Evolutionary conservation across 108 stramenopile species (phyloP).

Genomic region (Poteriospumella lacustris): DNA sequence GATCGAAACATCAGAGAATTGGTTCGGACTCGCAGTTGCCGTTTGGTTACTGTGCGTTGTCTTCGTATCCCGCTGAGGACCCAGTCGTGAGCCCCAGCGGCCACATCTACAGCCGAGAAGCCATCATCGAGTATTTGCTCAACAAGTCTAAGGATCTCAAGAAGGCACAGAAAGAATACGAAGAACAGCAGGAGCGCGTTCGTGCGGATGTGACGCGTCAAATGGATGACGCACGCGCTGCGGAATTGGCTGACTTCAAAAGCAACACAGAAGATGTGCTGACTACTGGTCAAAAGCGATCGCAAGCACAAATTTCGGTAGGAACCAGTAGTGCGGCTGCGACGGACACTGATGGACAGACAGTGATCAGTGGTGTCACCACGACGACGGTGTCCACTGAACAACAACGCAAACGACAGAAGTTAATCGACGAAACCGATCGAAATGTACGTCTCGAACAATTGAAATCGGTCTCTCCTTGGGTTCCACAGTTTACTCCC

Average conservation of each 20-base stretch:
- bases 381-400: too few species aligned
- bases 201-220: background rate
- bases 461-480: slow-evolving; percentile 32
- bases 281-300: too few species aligned
- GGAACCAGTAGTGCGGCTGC: too few species aligned
- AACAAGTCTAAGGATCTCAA: slow-evolving; percentile 30
- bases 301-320: too few species aligned
- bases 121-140: slow-evolving; percentile 27
- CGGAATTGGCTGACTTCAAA: background rate
- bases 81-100: slow-evolving; percentile 35
- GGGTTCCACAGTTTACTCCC: slow-evolving; percentile 73
- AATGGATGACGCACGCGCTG: background rate
- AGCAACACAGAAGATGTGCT: too few species aligned
- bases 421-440: slow-evolving; percentile 21
- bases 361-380: too few species aligned
- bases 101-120: slow-evolving; percentile 33
- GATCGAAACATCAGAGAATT: background rate
- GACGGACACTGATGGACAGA: too few species aligned
- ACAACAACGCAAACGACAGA: too few species aligned
- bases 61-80: slow-evolving; percentile 47
- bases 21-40: slow-evolving; percentile 30
- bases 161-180: slow-evolving; percentile 2
- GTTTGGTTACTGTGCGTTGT: slow-evolving; percentile 74
- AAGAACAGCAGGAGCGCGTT: slow-evolving; percentile 19
- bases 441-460: background rate